Evolutionary conservation across 2,329 filamentous ascomycete species (phyloP).

Genomic region (Chaetoscypha palmicola): DNA sequence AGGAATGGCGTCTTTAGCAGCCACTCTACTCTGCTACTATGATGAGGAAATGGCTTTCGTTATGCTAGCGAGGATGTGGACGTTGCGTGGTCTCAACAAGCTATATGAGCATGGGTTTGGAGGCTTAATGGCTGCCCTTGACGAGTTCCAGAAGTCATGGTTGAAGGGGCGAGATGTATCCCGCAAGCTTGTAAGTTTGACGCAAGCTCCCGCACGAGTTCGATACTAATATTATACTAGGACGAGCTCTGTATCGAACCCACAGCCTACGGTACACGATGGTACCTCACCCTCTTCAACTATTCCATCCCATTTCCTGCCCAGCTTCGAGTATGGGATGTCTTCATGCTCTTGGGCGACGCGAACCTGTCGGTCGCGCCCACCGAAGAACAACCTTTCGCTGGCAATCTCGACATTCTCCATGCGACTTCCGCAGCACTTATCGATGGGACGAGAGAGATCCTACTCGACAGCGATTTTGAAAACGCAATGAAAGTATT

Average conservation of each 20-base stretch:
- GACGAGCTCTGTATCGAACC: conserved; percentile 72
- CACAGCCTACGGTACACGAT: conserved; percentile 90
- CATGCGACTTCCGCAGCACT: conserved; percentile 86
- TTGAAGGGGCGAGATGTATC: conserved; percentile 71
- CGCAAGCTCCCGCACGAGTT: background rate
- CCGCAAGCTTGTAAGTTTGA: conserved; percentile 62
- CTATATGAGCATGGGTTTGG: conserved; percentile 80
- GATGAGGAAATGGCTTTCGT: conserved; percentile 92
- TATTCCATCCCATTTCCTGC: conserved; percentile 91
- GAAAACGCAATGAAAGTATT: conserved; percentile 97
- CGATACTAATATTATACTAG: conserved; percentile 36
- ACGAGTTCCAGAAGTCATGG: conserved; percentile 82
- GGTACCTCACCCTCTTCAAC: conserved; percentile 98
- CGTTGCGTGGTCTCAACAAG: conserved; percentile 74
- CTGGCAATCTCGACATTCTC: conserved; percentile 72
- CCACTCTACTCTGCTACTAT: conserved; percentile 91
- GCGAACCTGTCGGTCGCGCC: conserved; percentile 38
- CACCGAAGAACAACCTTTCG: conserved; percentile 36
- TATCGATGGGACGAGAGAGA: conserved; percentile 82
- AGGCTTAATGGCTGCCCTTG: conserved; percentile 77
- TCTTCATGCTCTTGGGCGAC: conserved; percentile 91
- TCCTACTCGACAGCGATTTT: conserved; percentile 87
- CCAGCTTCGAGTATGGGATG: conserved; percentile 93
- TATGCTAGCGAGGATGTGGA: conserved; percentile 94
- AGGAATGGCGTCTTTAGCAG: conserved; percentile 90